Percentiles rank a stretch among this genome's conserved stretches.
phyloP scores from a whole-genome alignment of 1,284 basidiomycete genomes.

The Rhodotorula sp. region DNA sequence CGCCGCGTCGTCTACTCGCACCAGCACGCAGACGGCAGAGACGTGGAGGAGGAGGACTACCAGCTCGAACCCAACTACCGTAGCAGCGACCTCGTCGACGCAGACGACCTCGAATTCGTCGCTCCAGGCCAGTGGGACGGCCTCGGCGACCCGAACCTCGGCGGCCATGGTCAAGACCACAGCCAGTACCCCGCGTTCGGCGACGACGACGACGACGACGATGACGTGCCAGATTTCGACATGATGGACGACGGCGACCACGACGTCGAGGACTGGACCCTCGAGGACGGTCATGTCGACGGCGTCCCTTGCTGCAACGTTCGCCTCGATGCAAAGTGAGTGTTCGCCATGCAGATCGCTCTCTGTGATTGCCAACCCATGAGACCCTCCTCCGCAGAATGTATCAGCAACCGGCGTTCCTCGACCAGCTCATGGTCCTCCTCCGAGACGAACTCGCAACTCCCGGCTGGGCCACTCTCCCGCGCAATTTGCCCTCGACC shows the following conservation, averaged over 20 bases:
- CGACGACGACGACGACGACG: conserved; percentile 13
- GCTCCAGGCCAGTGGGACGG: conserved; percentile 31
- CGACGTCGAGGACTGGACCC: conserved; percentile 37
- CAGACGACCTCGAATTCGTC: conserved; percentile 34
- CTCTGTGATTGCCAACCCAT: neutral
- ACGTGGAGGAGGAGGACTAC: neutral
- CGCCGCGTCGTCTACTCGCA: neutral
- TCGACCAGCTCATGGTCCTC: conserved; percentile 50
- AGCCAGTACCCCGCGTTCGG: conserved; percentile 8
- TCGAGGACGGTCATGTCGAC: conserved; percentile 42
- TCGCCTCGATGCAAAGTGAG: conserved; percentile 42
- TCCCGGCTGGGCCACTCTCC: conserved; percentile 36
- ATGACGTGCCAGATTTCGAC: conserved; percentile 6
- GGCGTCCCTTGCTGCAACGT: conserved; percentile 40
- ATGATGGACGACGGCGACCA: conserved; percentile 25
- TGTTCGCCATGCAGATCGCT: neutral
- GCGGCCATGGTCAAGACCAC: conserved; percentile 1
- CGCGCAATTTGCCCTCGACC: conserved; percentile 29
- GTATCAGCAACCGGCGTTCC: conserved; percentile 64
- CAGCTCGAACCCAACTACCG: conserved; percentile 10
- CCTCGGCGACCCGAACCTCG: neutral
- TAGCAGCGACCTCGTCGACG: conserved; percentile 30
- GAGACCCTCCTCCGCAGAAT: conserved; percentile 56
- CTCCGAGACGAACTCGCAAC: conserved; percentile 40
- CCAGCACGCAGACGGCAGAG: conserved; percentile 1